These are phyloP conservation scores for Ogataea paradorogensis DNA, from an alignment of 805 yeast species.

Conservation along the genomic window DNA sequence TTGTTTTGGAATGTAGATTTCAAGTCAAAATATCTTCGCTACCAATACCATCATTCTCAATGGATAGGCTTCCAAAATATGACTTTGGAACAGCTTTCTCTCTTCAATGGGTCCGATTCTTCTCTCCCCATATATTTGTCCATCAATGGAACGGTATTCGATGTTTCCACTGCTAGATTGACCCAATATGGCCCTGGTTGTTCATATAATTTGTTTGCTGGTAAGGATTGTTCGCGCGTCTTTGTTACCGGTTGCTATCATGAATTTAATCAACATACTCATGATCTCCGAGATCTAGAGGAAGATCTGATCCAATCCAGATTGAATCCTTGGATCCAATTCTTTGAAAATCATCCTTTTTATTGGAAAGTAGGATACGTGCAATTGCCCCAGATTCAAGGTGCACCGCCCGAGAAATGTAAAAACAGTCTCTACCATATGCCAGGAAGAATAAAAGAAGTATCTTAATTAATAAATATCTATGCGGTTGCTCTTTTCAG, in stretches of 20 bases:
- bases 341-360: slow-evolving; percentile 40
- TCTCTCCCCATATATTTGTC: slow-evolving; percentile 55
- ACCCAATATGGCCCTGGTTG: slow-evolving; percentile 54
- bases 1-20: slow-evolving; percentile 53
- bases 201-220: slow-evolving; percentile 52
- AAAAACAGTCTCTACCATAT: neutral
- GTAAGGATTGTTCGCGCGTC: slow-evolving; percentile 66
- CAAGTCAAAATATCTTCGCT: slow-evolving; percentile 16
- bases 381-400: slow-evolving; percentile 32
- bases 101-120: slow-evolving; percentile 49
- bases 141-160: slow-evolving; percentile 59
- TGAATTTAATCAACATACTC: slow-evolving; percentile 52
- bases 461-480: slow-evolving; percentile 3
- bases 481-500: slow-evolving; percentile 11
- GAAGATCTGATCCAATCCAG: slow-evolving; percentile 36
- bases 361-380: slow-evolving; percentile 68
- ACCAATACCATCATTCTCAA: slow-evolving; percentile 1
- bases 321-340: slow-evolving; percentile 51
- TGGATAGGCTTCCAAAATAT: neutral
- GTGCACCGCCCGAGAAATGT: slow-evolving; percentile 8
- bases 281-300: slow-evolving; percentile 62
- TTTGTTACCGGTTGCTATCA: slow-evolving; percentile 68
- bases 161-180: slow-evolving; percentile 49
- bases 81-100: slow-evolving; percentile 35
- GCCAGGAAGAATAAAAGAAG: neutral